Evolutionary conservation across 331 rosid genomes (phyloP).

Genomic region (Malus hybrid): DNA sequence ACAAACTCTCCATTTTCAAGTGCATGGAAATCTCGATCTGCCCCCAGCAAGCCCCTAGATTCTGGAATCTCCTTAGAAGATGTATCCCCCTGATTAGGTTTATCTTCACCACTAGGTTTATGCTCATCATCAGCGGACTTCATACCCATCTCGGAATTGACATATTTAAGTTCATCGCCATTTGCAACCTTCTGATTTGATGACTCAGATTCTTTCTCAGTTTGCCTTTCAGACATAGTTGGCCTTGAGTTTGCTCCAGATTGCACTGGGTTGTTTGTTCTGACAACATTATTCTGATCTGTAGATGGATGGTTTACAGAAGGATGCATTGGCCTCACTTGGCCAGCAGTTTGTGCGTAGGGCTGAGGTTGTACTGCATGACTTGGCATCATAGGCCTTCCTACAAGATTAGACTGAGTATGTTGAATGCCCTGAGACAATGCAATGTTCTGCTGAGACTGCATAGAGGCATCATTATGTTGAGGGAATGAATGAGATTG

Average conservation of each 20-base stretch:
- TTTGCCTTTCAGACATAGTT: conserved; percentile 26
- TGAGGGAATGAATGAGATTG: conserved; percentile 45
- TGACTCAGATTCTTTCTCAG: conserved; percentile 30
- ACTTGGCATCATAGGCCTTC: conserved; percentile 46
- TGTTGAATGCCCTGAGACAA: conserved; percentile 38
- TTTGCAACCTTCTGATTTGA: conserved; percentile 29
- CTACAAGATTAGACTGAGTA: conserved; percentile 47
- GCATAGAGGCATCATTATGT: conserved; percentile 38
- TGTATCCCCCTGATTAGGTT: conserved; percentile 13
- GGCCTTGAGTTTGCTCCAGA: conserved; percentile 22
- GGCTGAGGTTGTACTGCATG: conserved; percentile 48
- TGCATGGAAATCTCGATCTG: conserved; percentile 16
- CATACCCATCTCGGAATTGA: conserved; percentile 31
- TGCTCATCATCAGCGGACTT: conserved; percentile 34
- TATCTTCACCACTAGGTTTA: conserved; percentile 34
- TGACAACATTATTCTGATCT: conserved; percentile 38
- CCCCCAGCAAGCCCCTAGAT: conserved; percentile 16
- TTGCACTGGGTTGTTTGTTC: conserved; percentile 38
- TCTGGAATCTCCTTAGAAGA: conserved; percentile 19
- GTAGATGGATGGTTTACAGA: conserved; percentile 33
- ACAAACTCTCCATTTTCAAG: conserved; percentile 41
- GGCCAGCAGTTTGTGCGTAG: conserved; percentile 39
- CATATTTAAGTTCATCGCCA: conserved; percentile 31
- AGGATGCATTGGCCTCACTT: conserved; percentile 42
- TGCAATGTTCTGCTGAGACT: conserved; percentile 38